Base-by-base conservation (phyloP, 2,329 filamentous ascomycete species). In the Aspergillus tamarii region DNA sequence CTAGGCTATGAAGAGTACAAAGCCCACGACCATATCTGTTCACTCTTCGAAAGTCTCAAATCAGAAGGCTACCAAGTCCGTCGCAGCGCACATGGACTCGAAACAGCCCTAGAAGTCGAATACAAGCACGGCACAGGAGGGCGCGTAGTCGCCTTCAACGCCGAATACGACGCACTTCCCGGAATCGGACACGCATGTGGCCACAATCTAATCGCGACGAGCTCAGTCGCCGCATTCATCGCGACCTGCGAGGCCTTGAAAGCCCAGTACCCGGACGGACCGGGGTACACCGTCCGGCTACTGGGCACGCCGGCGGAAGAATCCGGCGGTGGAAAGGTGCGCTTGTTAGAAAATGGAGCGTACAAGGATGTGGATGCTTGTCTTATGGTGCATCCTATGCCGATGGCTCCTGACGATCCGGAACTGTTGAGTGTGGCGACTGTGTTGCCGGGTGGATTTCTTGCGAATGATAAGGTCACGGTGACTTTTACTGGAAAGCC, bases 21-120 rank as follows among this genome's bases (percentile, higher is more conserved):
- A n/a, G 84, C 85, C 1, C 83, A 86, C 64, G 78, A 84, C 43
- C 77, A 76, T 12, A 81, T 87, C 45, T 79, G 80, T 19, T 66
- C 60, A 66, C 16, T 78, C 74, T 67, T 76, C 82, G 14, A 75
- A 74, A 57, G 64, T 65, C 30, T 76, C 21, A 41, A 67, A 19
- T 64, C 67, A 0, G 76, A 79, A 10, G 83, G 80, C 0, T 84
- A 82, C 65, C 56, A 69, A 0, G 80, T 85, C 9, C 79, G 72
- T 3, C 78, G 78, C 1, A 78, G 82, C 50, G 80, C 81, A 0
- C 84, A 84, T 69, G 83, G 79, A 3, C 64, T 87, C 1, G 73
- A 79, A 11, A 87, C 84, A 0, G 77, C 83, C 12, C 84, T 87
- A 60, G 80, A 82, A 54, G 78, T 81, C 23, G 77, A 82, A 26